Base-by-base conservation (phyloP, 345 rosid genomes). In the Gossypium arboreum region DNA sequence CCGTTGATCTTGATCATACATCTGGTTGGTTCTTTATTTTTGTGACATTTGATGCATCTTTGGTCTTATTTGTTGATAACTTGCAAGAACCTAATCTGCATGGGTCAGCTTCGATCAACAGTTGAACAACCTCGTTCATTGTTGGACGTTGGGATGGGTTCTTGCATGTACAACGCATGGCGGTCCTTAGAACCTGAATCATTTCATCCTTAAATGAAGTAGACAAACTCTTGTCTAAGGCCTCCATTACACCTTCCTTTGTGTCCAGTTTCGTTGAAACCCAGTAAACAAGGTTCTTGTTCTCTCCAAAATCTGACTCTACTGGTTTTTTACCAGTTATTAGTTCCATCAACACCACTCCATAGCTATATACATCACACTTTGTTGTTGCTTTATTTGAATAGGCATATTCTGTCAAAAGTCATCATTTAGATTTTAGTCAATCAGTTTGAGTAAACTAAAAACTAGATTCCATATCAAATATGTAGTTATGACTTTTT, bases 351-450 rank as follows among this genome's bases (percentile, higher is more conserved):
- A 94, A 73, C 79, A 94, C 97, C 0, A 94, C 95, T 27, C 98
- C 97, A 24, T 85, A 94, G 73, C 98, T 94, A 83, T 90, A 94
- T 9, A 94, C 98, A 72, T 94, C 98, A 43, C 97, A 94, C 86
- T 87, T 94, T 79, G 89, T 90, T 12, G 95, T 94, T 77, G 98
- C 91, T 81, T 90, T 91, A 13, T 91, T 81, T 17, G 97, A 86
- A 80, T 84, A 94, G 59, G 97, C 95, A 75, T 88, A 92, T 79
- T 94, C 98, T 94, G 94, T 79, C 68, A 79, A 51, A 77, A 27
- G 34, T 13, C 64, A 61, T 54, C 13, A 55, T 48, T 69, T 52
- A 34, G 48, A 41, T 27, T 50, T 15, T 3, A 72, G 51, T 71
- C 9, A 62, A 45, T 44, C 24, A 55, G 11, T 76, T 50, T 25